Conservation (phyloP, 108 stramenopile species). For the Cyclostephanos tholiformis region DNA sequence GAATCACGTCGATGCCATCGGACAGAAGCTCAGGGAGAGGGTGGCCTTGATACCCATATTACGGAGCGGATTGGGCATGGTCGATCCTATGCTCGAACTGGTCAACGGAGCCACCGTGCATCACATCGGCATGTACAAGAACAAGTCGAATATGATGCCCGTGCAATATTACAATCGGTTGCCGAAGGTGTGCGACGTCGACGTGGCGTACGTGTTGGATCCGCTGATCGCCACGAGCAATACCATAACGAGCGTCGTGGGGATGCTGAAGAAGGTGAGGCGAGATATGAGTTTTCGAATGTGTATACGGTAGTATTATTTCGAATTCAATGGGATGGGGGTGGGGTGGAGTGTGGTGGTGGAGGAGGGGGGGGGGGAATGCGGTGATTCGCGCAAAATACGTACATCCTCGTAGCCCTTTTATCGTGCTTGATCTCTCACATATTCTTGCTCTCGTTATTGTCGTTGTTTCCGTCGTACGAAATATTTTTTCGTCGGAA, state of each 20-base stretch:
- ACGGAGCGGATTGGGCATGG: slow-evolving; percentile 94
- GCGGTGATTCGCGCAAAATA: too few relatives aligned
- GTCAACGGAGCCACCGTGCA: slow-evolving; percentile 91
- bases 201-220: slow-evolving; percentile 93
- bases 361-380: too few relatives aligned
- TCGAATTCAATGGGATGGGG: too few relatives aligned
- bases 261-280: slow-evolving; percentile 96
- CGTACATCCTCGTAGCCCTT: too few relatives aligned
- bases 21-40: slow-evolving; percentile 61
- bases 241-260: slow-evolving; percentile 87
- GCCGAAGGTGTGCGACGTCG: slow-evolving; percentile 77
- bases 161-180: slow-evolving; percentile 98
- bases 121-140: slow-evolving; percentile 98
- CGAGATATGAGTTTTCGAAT: background rate
- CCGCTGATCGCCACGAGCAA: slow-evolving; percentile 90
- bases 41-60: slow-evolving; percentile 94
- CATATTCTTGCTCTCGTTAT: background rate
- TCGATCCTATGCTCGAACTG: slow-evolving; percentile 94
- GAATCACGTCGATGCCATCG: slow-evolving; percentile 61
- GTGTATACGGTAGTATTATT: too few relatives aligned
- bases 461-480: background rate
- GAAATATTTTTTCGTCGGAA: too few relatives aligned
- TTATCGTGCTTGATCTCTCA: too few relatives aligned
- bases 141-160: slow-evolving; percentile 66
- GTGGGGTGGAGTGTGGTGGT: too few relatives aligned